Percentiles rank a stretch among this genome's conserved stretches.
Evolutionary conservation across 73 alveolate species (phyloP).

Genomic region (Paramecium pentaurelia): DNA sequence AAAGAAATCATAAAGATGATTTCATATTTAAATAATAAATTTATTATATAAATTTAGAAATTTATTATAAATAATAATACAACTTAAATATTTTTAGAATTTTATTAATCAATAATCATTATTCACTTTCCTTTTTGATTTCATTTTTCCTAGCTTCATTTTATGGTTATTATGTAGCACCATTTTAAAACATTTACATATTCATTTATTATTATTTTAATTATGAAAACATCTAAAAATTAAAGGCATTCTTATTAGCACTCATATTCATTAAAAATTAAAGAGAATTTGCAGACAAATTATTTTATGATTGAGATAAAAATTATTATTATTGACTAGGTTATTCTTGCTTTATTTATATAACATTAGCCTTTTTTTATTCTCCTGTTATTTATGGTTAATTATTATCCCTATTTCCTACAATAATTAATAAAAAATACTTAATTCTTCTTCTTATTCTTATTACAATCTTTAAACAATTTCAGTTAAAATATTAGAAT

Average conservation of each 20-base stretch:
- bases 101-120: not conserved
- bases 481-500: slow-evolving; percentile 34
- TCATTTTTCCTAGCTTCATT: not conserved
- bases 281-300: not conserved
- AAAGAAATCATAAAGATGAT: too few relatives aligned
- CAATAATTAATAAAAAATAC: not conserved
- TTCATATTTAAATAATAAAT: too few relatives aligned
- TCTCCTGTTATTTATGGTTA: not conserved
- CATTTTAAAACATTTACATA: not conserved
- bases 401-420: not conserved
- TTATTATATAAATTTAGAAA: too few relatives aligned
- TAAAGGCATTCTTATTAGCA: not conserved
- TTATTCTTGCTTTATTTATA: not conserved
- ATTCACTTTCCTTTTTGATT: not conserved
- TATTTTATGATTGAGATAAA: not conserved
- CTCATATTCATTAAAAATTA: not conserved
- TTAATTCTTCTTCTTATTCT: slow-evolving; percentile 36
- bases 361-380: not conserved
- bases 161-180: not conserved
- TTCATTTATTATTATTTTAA: not conserved
- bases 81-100: not conserved
- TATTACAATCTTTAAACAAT: slow-evolving; percentile 25
- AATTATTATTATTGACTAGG: not conserved
- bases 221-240: slow-evolving; percentile 1
- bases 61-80: not conserved